These are phyloP conservation scores for Pholiota adiposa DNA, from an alignment of 1,284 basidiomycete species.

Conservation along the genomic window DNA sequence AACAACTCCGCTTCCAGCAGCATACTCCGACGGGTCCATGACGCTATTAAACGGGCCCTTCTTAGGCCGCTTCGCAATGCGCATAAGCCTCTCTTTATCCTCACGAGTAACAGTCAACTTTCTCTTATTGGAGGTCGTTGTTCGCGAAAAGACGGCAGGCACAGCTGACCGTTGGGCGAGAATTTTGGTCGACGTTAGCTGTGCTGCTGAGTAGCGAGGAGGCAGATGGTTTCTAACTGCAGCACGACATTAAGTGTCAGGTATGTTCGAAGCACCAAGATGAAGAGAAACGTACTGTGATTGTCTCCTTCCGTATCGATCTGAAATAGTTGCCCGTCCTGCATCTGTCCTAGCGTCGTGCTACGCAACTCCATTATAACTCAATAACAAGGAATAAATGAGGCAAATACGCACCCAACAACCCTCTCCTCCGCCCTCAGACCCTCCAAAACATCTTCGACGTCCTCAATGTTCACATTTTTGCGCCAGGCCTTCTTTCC, in stretches of 20 bases:
- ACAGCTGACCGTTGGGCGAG: constrained; percentile 84
- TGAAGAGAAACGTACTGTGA: constrained; percentile 50
- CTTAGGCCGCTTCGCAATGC: constrained; percentile 71
- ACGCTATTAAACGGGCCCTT: constrained; percentile 75
- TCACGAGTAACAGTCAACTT: constrained; percentile 48
- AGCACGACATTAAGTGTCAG: not conserved
- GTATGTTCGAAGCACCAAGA: not conserved
- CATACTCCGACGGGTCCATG: constrained; percentile 65
- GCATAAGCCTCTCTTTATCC: constrained; percentile 77
- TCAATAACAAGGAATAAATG: constrained; percentile 14
- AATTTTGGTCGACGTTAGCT: constrained; percentile 82
- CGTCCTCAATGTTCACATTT: constrained; percentile 81
- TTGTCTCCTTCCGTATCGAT: constrained; percentile 83
- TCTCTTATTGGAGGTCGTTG: constrained; percentile 38
- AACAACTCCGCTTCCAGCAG: constrained; percentile 62
- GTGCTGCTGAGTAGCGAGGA: constrained; percentile 50
- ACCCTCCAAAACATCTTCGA: constrained; percentile 77
- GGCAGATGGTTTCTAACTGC: constrained; percentile 62
- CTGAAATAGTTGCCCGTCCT: constrained; percentile 76
- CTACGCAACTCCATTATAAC: constrained; percentile 37
- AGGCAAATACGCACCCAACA: constrained; percentile 59
- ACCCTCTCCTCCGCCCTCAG: constrained; percentile 79
- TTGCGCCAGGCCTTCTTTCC: constrained; percentile 94
- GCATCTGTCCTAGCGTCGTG: constrained; percentile 62
- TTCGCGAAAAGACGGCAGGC: constrained; percentile 74